A percentile compares a stretch with the other conserved stretches of the same genome.
These are phyloP conservation scores for Mucor velutinosus DNA, from an alignment of 371 early-diverging fungal species.

Conservation along the genomic window DNA sequence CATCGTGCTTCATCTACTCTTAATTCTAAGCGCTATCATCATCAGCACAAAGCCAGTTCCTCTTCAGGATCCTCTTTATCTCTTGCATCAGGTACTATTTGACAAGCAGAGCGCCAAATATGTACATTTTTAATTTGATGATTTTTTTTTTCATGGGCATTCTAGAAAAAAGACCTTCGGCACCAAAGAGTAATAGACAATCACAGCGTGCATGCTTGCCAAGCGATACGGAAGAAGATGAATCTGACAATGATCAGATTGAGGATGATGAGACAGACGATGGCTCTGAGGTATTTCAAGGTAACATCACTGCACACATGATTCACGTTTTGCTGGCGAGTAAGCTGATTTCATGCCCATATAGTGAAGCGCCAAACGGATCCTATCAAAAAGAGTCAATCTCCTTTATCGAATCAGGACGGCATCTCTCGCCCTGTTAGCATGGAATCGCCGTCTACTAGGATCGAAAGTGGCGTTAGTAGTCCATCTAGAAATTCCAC, in stretches of 20 bases:
- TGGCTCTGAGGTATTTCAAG: background rate
- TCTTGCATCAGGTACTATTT: background rate
- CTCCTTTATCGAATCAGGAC: background rate
- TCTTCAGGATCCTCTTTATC: background rate
- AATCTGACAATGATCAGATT: background rate
- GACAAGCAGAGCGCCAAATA: background rate
- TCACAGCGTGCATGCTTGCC: slow-evolving; percentile 1
- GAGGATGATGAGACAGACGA: slow-evolving; percentile 3
- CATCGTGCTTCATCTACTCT: background rate
- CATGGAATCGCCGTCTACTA: background rate
- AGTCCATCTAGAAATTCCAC: slow-evolving; percentile 6
- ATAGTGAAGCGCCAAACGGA: background rate
- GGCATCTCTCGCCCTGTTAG: background rate
- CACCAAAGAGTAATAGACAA: background rate
- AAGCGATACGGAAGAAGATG: slow-evolving; percentile 18
- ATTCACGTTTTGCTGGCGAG: background rate
- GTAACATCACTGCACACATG: background rate
- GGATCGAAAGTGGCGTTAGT: slow-evolving; percentile 3
- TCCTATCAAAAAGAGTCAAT: background rate
- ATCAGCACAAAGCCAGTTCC: background rate
- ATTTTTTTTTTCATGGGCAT: background rate
- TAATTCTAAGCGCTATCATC: background rate
- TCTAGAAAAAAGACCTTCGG: background rate
- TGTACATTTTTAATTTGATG: background rate
- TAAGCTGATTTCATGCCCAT: background rate